Evolutionary conservation across 208 protist genomes (phyloP).

Genomic region (Trypanosoma conorhini): DNA sequence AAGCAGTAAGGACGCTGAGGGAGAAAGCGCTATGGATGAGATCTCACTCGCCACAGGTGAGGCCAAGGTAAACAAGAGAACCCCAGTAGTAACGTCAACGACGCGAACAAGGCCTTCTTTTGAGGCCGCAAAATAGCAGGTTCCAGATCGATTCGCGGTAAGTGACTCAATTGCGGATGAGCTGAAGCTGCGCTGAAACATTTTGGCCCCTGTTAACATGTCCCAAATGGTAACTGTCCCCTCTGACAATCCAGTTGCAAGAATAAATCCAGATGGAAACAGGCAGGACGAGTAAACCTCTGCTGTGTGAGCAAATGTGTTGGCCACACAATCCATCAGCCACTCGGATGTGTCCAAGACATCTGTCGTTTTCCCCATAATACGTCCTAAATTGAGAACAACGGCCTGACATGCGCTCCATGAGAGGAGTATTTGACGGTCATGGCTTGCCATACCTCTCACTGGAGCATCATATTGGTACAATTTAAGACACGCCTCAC

Average conservation of each 20-base stretch:
- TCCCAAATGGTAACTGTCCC: slow-evolving; percentile 84
- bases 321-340: slow-evolving; percentile 28
- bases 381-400: slow-evolving; percentile 46
- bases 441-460: slow-evolving; percentile 44
- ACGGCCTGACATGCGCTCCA: slow-evolving; percentile 70
- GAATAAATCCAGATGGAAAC: slow-evolving; percentile 71
- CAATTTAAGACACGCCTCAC: slow-evolving; percentile 28
- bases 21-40: slow-evolving; percentile 68
- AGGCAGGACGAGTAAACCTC: slow-evolving; percentile 76
- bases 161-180: slow-evolving; percentile 62
- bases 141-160: slow-evolving; percentile 60
- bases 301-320: slow-evolving; percentile 56
- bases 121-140: slow-evolving; percentile 75
- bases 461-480: slow-evolving; percentile 54
- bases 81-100: slow-evolving; percentile 73
- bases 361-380: slow-evolving; percentile 24
- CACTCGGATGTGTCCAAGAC: slow-evolving; percentile 11
- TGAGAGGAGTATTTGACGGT: slow-evolving; percentile 46
- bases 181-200: slow-evolving; percentile 72
- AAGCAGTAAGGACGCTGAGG: slow-evolving; percentile 72
- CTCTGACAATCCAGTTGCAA: slow-evolving; percentile 75
- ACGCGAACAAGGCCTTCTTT: slow-evolving; percentile 73
- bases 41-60: slow-evolving; percentile 70
- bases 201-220: slow-evolving; percentile 46
- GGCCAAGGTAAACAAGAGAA: slow-evolving; percentile 65